Conservation (phyloP, 306 rosid species). For the Vicia faba region DNA sequence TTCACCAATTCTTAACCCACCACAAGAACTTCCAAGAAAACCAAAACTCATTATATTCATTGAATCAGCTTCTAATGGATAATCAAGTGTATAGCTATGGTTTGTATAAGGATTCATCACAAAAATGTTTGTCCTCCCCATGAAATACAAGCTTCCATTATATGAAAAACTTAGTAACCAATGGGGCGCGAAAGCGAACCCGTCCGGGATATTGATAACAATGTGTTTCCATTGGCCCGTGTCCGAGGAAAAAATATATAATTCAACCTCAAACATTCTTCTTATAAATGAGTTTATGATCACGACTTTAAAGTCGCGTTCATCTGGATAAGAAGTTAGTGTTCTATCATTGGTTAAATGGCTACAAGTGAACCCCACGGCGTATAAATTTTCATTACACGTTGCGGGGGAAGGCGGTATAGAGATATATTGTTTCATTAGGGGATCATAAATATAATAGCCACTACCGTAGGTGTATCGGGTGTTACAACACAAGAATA, state of each 20-base stretch:
- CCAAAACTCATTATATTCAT: slow-evolving; percentile 41
- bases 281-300: slow-evolving; percentile 16
- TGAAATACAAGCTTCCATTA: slow-evolving; percentile 21
- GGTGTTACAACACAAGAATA: slow-evolving; percentile 24
- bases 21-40: slow-evolving; percentile 23
- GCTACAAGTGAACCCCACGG: slow-evolving; percentile 18
- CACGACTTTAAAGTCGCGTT: slow-evolving; percentile 11
- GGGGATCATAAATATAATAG: slow-evolving; percentile 12
- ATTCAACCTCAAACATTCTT: neutral
- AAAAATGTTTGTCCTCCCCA: slow-evolving; percentile 34
- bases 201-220: neutral
- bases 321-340: neutral
- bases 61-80: slow-evolving; percentile 15
- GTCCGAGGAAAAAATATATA: slow-evolving; percentile 18
- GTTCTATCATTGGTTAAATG: neutral
- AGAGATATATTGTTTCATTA: neutral
- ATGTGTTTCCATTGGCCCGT: neutral
- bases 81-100: neutral
- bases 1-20: slow-evolving; percentile 29
- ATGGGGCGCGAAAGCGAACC: slow-evolving; percentile 40
- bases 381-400: neutral
- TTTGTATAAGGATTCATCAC: slow-evolving; percentile 10
- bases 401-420: neutral
- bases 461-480: slow-evolving; percentile 34
- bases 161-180: slow-evolving; percentile 21